Percentiles rank a stretch among this genome's conserved stretches.
Conservation (phyloP, 306 rosid species). For the Acacia crassicarpa region DNA sequence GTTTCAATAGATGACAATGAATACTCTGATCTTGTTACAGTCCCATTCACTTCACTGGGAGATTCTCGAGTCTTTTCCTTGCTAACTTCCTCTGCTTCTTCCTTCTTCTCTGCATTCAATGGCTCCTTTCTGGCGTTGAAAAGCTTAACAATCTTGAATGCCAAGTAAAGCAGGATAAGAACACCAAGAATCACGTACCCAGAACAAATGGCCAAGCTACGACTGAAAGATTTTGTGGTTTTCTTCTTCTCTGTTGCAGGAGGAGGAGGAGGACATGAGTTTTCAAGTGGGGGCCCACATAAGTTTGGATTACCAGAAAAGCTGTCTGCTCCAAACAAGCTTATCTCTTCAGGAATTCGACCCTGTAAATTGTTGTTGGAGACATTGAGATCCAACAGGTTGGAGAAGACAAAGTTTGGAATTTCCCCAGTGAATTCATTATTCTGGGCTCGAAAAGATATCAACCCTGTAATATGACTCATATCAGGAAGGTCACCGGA, state of each 20-base stretch:
- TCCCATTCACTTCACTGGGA: conserved; percentile 33
- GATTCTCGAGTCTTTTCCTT: conserved; percentile 36
- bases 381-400: conserved; percentile 38
- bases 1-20: conserved; percentile 58
- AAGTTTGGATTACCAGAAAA: conserved; percentile 57
- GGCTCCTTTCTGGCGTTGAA: conserved; percentile 25
- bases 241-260: conserved; percentile 14
- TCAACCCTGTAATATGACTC: conserved; percentile 37
- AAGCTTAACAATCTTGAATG: conserved; percentile 17
- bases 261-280: conserved; percentile 34
- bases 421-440: conserved; percentile 39
- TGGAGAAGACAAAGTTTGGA: conserved; percentile 46
- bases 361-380: conserved; percentile 48
- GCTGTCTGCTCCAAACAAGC: conserved; percentile 43
- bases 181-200: conserved; percentile 51
- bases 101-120: conserved; percentile 28
- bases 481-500: conserved; percentile 45
- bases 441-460: conserved; percentile 38
- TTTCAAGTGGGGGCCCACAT: conserved; percentile 62
- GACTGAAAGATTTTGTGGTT: not conserved
- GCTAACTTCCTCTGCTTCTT: conserved; percentile 24
- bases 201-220: conserved; percentile 36
- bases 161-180: conserved; percentile 35
- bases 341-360: conserved; percentile 40
- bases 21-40: conserved; percentile 42